Evolutionary conservation across 2,329 filamentous ascomycete genomes (phyloP).

Genomic region (Paramyrothecium sp.): DNA sequence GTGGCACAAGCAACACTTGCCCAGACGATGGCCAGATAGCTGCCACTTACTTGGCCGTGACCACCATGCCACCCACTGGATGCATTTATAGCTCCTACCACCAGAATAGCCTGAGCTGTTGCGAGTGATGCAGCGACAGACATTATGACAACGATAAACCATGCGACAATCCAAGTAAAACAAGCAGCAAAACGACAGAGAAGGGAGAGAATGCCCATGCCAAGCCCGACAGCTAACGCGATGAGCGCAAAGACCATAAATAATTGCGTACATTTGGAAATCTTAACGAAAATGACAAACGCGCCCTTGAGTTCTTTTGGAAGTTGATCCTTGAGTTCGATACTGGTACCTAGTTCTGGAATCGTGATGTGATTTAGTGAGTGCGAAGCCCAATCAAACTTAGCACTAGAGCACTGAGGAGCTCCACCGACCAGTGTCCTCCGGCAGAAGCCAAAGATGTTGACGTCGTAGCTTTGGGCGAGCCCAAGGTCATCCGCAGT

Average conservation of each 20-base stretch:
- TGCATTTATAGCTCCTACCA: slow-evolving; percentile 25
- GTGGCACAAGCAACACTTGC: slow-evolving; percentile 75
- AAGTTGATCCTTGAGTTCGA: too few species aligned
- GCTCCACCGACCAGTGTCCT: background rate
- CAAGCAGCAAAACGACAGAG: background rate
- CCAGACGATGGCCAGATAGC: slow-evolving; percentile 74
- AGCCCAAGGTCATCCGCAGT: background rate
- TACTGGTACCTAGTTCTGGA: too few species aligned
- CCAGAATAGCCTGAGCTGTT: background rate
- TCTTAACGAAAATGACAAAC: background rate
- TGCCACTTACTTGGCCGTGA: slow-evolving; percentile 61
- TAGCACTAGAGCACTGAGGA: background rate
- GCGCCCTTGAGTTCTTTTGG: background rate
- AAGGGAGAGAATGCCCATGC: background rate
- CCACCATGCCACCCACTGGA: slow-evolving; percentile 72
- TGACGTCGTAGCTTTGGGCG: background rate
- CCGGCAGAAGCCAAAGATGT: background rate
- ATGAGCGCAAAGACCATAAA: background rate
- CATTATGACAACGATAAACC: background rate
- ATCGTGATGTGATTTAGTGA: background rate
- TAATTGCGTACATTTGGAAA: background rate
- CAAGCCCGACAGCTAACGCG: background rate
- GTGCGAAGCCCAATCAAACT: background rate
- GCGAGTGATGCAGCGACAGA: background rate
- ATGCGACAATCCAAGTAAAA: background rate